Evolutionary conservation across 2,329 filamentous ascomycete genomes (phyloP), one percentile per base, ranked within the genome.

Genomic region (Whalleya microplaca): DNA sequence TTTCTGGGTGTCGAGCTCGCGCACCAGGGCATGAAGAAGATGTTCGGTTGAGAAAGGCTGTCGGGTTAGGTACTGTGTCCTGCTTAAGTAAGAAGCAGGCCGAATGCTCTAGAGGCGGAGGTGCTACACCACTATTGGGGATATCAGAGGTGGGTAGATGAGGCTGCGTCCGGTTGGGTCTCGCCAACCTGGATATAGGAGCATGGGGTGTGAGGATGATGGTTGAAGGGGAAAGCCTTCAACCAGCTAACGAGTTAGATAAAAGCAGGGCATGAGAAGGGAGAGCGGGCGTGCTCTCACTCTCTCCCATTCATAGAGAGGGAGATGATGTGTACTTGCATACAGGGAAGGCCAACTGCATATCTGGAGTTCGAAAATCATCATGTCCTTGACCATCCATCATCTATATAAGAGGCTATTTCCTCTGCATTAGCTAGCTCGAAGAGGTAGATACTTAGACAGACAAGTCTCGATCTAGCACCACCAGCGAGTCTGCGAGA

Each of bases 1-100:
- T 99, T 99, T 69, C 76, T 93, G 69, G 90, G 91, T 10, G 90
- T 95, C 7, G 91, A 95, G 78, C 74, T 94, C 72, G 91, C 91
- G 43, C 90, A 95, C 70, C 87, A 91, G 75, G 87, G 87, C 45
- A 92, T 95, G 89, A 87, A 85, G 64, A 92, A 87, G 81, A 76
- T 84, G 47, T 91, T 94, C 71, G 85, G 79, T 19, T 80, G 64
- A 69, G 20, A 4, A 16, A n/a, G 21, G 10, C 3, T 19, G 23
- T n/a, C n/a, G 8, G n/a, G 32, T 27, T 9, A 27, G 23, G 9
- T 27, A 4, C 23, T 27, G 23, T 27, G 23, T 9, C 23, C 23
- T 27, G 32, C 6, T 7, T 16, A 37, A 12, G 9, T 3, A 37
- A 12, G 32, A 37, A 12, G 32, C 4, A 37, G 32, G 32, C 3